Evolutionary conservation across 225 moss, liverwort and hornwort species (phyloP), one percentile per base, ranked within the genome.

Genomic region (Sphagnum contortum): DNA sequence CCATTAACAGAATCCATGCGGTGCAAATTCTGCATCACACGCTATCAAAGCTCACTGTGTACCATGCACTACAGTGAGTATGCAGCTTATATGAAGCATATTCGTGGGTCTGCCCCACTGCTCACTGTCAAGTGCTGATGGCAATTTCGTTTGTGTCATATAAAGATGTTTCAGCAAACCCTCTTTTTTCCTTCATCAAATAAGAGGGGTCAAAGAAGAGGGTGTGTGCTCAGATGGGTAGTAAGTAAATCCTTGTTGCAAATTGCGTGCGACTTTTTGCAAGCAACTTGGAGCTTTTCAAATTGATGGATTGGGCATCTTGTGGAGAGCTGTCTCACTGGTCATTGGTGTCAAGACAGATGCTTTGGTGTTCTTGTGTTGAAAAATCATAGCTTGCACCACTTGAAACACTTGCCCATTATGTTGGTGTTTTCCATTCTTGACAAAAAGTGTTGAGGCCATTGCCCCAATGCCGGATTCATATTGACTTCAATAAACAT

Each of bases 1-100:
- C 80, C 81, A 12, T 92, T 98, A 11, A 89, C 96, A 1, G 96
- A 98, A 64, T 92, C 90, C 2, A 78, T 98, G 64, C 87, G 96
- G 53, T 87, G 92, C 74, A 98, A 87, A 77, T 85, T 98, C 61
- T 87, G 93, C 60, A 93, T 98, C 72, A 98, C 96, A 9, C 90
- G 89, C 48, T 98, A 98, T 67, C 96, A 98, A 80, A 98, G 96
- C 83, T 98, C 96, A 55, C 71, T 93, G 9, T 98, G 83, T 72
- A 98, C 92, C 59, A 93, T 98, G 96, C 92, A 98, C 59, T 91
- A 93, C 62, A 82, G 92, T 72, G 96, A 98, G 72, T 98, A 98
- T 61, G 78, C 89, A 69, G 84, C 92, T 49, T 89, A 91, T 66
- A 87, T 90, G 73, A 92, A 98, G 85, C 88, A 88, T 45, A 86